These are phyloP conservation scores for Rhizoclosmatium globosum DNA, from an alignment of 192 early-diverging fungal genomes.

Conservation along the genomic window DNA sequence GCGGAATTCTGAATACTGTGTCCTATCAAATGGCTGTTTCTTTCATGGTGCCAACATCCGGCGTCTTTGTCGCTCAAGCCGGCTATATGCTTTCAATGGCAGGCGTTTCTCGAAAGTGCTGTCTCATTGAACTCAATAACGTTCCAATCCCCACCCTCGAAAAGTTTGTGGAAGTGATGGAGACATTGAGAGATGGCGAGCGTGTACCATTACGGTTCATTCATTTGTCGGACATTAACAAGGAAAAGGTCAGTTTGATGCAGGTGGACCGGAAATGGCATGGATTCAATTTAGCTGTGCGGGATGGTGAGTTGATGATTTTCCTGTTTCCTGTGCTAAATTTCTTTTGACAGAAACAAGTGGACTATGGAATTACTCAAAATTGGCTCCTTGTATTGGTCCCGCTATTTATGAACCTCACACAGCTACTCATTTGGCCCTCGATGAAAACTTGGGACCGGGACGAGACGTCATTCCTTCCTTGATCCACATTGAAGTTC, in stretches of 20 bases:
- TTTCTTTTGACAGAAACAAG: slow-evolving; percentile 51
- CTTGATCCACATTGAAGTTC: slow-evolving; percentile 82
- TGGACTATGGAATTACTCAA: slow-evolving; percentile 80
- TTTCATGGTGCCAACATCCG: slow-evolving; percentile 50
- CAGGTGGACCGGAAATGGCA: slow-evolving; percentile 55
- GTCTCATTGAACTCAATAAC: slow-evolving; percentile 51
- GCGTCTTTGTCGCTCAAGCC: slow-evolving; percentile 47
- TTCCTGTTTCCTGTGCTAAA: slow-evolving; percentile 4
- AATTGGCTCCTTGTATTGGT: slow-evolving; percentile 66
- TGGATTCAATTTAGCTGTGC: slow-evolving; percentile 52
- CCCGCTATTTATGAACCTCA: slow-evolving; percentile 65
- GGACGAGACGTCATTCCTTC: slow-evolving; percentile 75
- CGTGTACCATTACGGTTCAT: slow-evolving; percentile 48
- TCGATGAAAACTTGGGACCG: slow-evolving; percentile 74
- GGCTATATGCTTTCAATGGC: slow-evolving; percentile 57
- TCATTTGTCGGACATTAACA: slow-evolving; percentile 51
- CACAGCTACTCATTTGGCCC: slow-evolving; percentile 72
- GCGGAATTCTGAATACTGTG: slow-evolving; percentile 65
- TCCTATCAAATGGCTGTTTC: slow-evolving; percentile 58
- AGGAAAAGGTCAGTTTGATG: slow-evolving; percentile 47
- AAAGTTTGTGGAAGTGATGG: slow-evolving; percentile 76
- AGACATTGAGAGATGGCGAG: slow-evolving; percentile 43
- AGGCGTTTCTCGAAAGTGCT: slow-evolving; percentile 43
- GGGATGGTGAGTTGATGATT: slow-evolving; percentile 57
- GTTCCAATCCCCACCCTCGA: slow-evolving; percentile 74